Percentiles rank a stretch among this genome's conserved stretches.
Conservation (phyloP, 164 flowering plant species). For the Houttuynia cordata region DNA sequence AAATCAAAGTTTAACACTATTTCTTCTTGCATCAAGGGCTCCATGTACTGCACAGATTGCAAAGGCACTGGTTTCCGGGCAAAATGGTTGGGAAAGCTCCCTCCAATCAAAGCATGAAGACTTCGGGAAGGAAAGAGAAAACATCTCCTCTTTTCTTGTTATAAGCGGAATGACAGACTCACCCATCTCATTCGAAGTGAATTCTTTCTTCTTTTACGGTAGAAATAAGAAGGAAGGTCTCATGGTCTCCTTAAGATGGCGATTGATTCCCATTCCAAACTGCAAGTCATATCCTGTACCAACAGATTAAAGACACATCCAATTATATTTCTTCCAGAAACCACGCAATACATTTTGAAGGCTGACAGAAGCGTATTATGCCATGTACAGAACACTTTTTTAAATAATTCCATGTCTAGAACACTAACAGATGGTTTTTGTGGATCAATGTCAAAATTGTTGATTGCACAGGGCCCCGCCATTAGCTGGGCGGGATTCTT, state of each 20-base stretch:
- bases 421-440: constrained; percentile 72
- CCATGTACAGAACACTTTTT: constrained; percentile 16
- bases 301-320: neutral
- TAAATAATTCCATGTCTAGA: too few species aligned
- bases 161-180: neutral
- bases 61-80: constrained; percentile 96
- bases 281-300: constrained; percentile 67
- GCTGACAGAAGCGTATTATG: neutral
- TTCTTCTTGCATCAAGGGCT: constrained; percentile 40
- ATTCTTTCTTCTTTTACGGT: too few species aligned
- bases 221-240: neutral
- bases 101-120: constrained; percentile 11
- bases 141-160: neutral
- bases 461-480: constrained; percentile 86
- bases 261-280: constrained; percentile 89
- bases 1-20: neutral
- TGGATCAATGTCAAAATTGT: constrained; percentile 76
- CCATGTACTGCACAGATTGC: constrained; percentile 66
- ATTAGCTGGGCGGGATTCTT: constrained; percentile 57
- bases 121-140: neutral
- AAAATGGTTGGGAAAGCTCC: constrained; percentile 80
- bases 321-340: neutral
- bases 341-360: neutral
- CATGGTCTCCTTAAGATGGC: constrained; percentile 45
- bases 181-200: neutral